Conservation (phyloP, 2,329 filamentous ascomycete species). For the Proliferodiscus dingleyae region DNA sequence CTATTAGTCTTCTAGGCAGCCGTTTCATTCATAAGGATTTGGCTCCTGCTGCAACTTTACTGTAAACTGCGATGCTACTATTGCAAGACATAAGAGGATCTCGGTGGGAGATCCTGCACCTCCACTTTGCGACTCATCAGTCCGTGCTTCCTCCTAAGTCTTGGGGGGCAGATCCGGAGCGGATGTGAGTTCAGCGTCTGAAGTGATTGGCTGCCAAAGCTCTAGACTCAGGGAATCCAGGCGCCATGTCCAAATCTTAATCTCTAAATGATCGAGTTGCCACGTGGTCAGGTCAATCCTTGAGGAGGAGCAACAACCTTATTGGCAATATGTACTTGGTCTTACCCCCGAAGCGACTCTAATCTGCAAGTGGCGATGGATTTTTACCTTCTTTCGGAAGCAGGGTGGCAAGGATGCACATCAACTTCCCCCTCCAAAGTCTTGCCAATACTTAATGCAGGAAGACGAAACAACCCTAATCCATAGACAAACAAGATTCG, state of each 20-base stretch:
- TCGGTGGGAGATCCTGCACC: neutral
- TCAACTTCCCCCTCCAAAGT: too few species aligned
- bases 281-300: neutral
- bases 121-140: neutral
- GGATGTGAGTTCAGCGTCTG: neutral
- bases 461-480: too few species aligned
- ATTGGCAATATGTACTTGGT: slow-evolving; percentile 2
- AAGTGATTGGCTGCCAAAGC: neutral
- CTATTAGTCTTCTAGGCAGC: too few species aligned
- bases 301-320: neutral
- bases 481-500: too few species aligned
- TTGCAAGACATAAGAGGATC: neutral
- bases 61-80: neutral
- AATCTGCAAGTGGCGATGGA: neutral
- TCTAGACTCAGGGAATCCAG: neutral
- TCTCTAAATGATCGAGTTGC: neutral
- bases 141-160: neutral
- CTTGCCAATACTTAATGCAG: too few species aligned
- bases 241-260: neutral
- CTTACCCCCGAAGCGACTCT: neutral
- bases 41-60: too few species aligned
- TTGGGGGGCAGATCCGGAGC: neutral
- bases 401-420: too few species aligned
- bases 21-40: too few species aligned
- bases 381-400: too few species aligned